Evolutionary conservation across 2,329 filamentous ascomycete species (phyloP), one percentile per base, ranked within the genome.

Genomic region (Sclerotinia sclerotiorum): DNA sequence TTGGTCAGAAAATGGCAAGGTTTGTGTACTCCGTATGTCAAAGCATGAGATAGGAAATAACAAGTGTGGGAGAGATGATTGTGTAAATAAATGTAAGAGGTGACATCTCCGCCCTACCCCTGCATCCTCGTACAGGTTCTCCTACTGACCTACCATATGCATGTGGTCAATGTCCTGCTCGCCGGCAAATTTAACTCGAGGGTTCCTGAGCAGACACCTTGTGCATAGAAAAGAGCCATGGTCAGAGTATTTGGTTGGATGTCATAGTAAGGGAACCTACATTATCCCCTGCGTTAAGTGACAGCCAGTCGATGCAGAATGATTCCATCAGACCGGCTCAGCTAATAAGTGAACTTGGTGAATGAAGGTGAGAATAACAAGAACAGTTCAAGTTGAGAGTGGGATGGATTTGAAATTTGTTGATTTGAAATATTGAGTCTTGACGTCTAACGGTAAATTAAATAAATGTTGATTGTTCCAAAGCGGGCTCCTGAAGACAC

Each of bases 291-390:
- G 64, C 32, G 32, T 60, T 54, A 42, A 49, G 24, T 48, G 44
- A 60, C 32, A 66, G 54, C 64, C 54, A 60, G n/a, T 42, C n/a
- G 64, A 66, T 60, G 64, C 44, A 60, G 64, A 61, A 51, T 51
- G 54, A 60, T 66, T 60, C 64, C 64, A 66, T 42, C 64, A 51
- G 42, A 39, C 54, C 19, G 42, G 64, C 46, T 67, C 52, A 39
- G 52, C 46, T 10, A 35, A 35, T 10, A 35, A 35, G 35, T 35
- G 35, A 10, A 10, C 35, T 35, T 35, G 35, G 8, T 39, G 39
- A 39, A 3, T 11, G 39, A 39, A 3, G 11, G 39, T 39, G 39
- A 39, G 39, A 39, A 13, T 13, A 13, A 39, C 3, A 13, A 39
- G 39, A 39, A 35, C 44, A 21, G 42, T 61, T 49, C 2, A 48